Conservation (phyloP, 352 stramenopile genomes). For the Blastocystis sp. region DNA sequence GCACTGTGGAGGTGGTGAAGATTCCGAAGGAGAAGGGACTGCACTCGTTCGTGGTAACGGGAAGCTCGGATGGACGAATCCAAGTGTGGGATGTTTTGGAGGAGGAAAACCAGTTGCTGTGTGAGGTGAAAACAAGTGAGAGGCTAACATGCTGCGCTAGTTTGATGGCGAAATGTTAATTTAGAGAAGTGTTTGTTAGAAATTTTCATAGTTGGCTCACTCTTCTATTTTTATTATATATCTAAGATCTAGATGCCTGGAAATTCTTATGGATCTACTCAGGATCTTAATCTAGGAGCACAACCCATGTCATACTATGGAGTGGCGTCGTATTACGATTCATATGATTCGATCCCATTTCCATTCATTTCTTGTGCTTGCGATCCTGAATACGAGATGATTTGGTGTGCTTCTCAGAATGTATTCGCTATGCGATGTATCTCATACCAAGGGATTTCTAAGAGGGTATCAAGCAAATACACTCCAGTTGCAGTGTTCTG, state of each 20-base stretch:
- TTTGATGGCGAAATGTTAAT: constrained; percentile 2
- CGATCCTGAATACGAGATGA: constrained; percentile 34
- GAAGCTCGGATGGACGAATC: constrained; percentile 22
- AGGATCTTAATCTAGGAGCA: neutral
- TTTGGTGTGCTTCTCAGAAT: constrained; percentile 53
- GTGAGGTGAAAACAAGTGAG: constrained; percentile 45
- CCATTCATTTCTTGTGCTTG: constrained; percentile 34
- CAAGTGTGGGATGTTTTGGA: constrained; percentile 54
- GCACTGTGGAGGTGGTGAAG: neutral
- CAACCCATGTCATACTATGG: neutral
- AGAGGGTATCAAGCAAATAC: constrained; percentile 19
- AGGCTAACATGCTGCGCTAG: neutral
- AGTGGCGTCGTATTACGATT: constrained; percentile 2
- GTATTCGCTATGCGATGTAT: neutral
- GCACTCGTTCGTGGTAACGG: constrained; percentile 4
- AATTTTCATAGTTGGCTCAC: neutral
- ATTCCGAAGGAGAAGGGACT: neutral
- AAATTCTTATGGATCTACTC: constrained; percentile 2
- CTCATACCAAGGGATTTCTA: neutral
- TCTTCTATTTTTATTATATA: neutral
- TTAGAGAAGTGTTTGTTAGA: constrained; percentile 40
- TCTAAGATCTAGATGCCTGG: neutral
- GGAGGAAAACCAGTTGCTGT: neutral
- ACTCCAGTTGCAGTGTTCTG: constrained; percentile 28
- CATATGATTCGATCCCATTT: constrained; percentile 45